Conservation (phyloP, 176 grass and related monocot genomes). For the Oryza australiensis region DNA sequence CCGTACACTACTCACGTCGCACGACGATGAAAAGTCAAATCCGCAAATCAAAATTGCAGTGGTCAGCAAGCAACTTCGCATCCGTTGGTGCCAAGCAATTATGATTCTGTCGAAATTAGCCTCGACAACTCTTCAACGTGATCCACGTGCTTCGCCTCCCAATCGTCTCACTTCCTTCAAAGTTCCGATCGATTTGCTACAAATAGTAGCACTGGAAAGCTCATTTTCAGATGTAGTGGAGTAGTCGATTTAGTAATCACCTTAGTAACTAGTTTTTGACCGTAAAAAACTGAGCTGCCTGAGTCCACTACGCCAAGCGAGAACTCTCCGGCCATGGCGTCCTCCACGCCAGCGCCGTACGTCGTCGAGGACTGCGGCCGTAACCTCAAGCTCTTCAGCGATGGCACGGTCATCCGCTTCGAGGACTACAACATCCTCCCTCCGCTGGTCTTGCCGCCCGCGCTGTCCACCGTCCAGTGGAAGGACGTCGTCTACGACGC, state of each 20-base stretch:
- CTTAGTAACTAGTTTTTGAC: not conserved
- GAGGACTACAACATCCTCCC: not conserved
- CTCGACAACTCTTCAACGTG: not conserved
- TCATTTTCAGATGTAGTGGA: not conserved
- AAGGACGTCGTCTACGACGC: slow-evolving; percentile 42
- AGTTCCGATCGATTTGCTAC: not conserved
- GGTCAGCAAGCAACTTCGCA: not conserved
- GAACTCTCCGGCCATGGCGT: slow-evolving; percentile 10
- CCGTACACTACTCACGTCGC: too few relatives aligned
- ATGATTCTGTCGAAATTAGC: not conserved
- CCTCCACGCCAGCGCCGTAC: not conserved
- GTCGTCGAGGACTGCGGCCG: slow-evolving; percentile 13
- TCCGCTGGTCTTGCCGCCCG: not conserved
- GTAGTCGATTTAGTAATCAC: too few relatives aligned
- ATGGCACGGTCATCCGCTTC: slow-evolving; percentile 32
- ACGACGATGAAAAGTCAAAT: too few relatives aligned
- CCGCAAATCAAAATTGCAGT: not conserved
- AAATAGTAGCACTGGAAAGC: not conserved
- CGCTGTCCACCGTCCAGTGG: not conserved
- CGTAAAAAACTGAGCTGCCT: not conserved
- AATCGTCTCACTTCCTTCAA: not conserved
- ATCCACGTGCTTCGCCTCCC: not conserved
- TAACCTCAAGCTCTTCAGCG: slow-evolving; percentile 22
- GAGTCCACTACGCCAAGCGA: not conserved
- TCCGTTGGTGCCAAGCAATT: not conserved